Evolutionary conservation across 2,329 filamentous ascomycete genomes (phyloP).

Genomic region (Stachybotrys echinatus): DNA sequence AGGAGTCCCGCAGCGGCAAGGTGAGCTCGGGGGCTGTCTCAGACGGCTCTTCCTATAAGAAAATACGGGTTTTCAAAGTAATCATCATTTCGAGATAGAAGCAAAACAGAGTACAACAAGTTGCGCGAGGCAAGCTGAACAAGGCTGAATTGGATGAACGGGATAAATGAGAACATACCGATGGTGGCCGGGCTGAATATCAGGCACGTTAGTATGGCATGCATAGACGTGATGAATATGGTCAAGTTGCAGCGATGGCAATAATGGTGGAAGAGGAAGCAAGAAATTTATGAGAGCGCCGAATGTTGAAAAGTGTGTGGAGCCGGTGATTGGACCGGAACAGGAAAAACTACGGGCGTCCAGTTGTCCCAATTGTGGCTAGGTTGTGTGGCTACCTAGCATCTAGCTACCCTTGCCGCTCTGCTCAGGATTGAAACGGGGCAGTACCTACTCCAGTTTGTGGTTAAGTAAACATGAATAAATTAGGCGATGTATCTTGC

Average conservation of each 20-base stretch:
- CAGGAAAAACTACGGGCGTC: not conserved
- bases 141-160: no score
- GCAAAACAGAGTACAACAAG: not conserved
- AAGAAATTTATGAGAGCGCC: not conserved
- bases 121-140: not conserved
- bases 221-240: no score
- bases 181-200: no score
- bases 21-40: slow-evolving; percentile 28
- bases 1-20: not conserved
- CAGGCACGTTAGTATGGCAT: no score
- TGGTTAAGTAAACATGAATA: no score
- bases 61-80: slow-evolving; percentile 30
- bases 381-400: no score
- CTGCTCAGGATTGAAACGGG: no score
- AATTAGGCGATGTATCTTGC: no score
- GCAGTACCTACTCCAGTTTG: no score
- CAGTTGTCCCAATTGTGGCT: not conserved
- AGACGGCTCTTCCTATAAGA: slow-evolving; percentile 43
- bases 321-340: not conserved
- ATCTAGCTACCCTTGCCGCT: no score
- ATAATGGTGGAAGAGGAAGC: not conserved
- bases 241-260: no score
- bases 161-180: no score
- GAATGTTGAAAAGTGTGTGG: slow-evolving; percentile 13
- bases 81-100: slow-evolving; percentile 28